A percentile compares a stretch with the other conserved stretches of the same genome.
phyloP scores from a whole-genome alignment of 192 early-diverging fungal genomes.

The Coemansia sp. region DNA sequence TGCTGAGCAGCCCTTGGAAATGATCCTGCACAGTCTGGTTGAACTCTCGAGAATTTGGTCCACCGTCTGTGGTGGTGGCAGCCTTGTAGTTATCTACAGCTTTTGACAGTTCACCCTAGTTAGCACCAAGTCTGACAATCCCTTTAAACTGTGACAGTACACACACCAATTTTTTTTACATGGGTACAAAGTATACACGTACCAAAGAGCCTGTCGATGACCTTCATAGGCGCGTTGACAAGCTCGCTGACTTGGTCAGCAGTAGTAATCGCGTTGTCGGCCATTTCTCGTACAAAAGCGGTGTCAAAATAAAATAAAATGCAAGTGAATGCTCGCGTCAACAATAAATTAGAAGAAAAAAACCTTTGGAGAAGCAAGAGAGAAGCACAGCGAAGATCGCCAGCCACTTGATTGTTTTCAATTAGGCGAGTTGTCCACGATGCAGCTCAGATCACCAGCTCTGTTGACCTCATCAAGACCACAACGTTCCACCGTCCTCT shows the following conservation, averaged over 20 bases:
- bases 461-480: background rate
- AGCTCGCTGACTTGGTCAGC: constrained; percentile 29
- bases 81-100: constrained; percentile 7
- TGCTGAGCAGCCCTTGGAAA: constrained; percentile 32
- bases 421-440: background rate
- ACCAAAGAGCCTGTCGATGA: constrained; percentile 49
- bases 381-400: background rate
- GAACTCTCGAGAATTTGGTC: constrained; percentile 17
- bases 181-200: background rate
- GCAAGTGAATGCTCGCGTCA: background rate
- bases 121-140: background rate
- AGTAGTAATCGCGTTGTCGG: constrained; percentile 11
- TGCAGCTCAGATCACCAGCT: background rate
- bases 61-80: background rate
- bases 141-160: background rate
- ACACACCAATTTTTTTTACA: background rate
- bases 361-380: background rate
- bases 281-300: constrained; percentile 10
- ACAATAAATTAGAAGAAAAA: constrained; percentile 5
- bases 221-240: constrained; percentile 31
- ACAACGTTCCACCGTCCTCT: background rate
- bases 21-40: constrained; percentile 29
- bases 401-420: background rate
- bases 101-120: background rate
- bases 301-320: background rate